Evolutionary conservation across 2,329 filamentous ascomycete species (phyloP).

Genomic region (Exophiala mesophila): DNA sequence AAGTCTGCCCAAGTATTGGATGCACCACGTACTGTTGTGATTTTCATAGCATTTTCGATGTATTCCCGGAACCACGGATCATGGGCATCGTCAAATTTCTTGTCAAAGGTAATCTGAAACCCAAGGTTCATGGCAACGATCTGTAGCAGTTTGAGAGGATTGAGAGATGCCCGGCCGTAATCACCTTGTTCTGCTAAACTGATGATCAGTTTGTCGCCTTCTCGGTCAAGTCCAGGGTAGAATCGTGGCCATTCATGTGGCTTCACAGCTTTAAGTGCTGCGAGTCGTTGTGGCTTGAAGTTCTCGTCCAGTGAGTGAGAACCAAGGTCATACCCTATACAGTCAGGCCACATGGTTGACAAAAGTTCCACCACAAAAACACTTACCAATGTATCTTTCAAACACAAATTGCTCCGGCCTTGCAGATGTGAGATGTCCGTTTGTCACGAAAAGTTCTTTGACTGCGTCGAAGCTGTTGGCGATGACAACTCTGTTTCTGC

Average conservation of each 20-base stretch:
- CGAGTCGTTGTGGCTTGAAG: neutral
- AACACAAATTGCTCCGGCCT: neutral
- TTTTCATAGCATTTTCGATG: neutral
- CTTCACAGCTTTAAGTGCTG: conserved; percentile 1
- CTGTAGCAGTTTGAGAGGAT: neutral
- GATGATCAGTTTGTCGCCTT: neutral
- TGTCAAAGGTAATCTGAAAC: neutral
- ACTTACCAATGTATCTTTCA: conserved; percentile 1
- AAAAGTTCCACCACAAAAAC: too few species aligned
- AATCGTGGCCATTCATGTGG: neutral
- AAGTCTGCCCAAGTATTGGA: conserved; percentile 1
- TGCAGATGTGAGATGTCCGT: conserved; percentile 2
- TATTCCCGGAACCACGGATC: conserved; percentile 1
- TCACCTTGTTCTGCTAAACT: neutral
- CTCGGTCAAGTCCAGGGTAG: neutral
- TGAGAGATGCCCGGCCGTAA: neutral
- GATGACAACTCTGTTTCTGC: neutral
- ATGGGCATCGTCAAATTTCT: neutral
- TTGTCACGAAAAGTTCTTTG: neutral
- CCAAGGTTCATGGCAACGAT: neutral
- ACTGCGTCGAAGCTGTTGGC: neutral
- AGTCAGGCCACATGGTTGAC: too few species aligned
- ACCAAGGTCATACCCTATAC: neutral
- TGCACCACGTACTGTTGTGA: neutral
- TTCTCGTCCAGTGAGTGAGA: neutral